Conservation (phyloP, 2,329 filamentous ascomycete species). For the Pestalotiopsis sp. region DNA sequence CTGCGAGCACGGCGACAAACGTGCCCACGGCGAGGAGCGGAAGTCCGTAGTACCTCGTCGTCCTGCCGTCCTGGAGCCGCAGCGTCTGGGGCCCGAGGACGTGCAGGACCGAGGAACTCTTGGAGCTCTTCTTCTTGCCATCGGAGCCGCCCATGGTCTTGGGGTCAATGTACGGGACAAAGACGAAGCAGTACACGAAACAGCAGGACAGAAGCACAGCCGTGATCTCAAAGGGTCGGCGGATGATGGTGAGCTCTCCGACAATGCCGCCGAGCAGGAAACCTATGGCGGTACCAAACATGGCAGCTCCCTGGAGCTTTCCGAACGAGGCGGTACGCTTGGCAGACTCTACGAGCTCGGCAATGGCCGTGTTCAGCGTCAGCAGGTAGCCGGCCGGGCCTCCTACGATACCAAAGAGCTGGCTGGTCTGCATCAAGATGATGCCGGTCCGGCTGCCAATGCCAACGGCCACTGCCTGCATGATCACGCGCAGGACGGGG, state of each 20-base stretch:
- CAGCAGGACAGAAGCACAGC: constrained; percentile 18
- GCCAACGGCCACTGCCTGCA: constrained; percentile 65
- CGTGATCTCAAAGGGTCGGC: constrained; percentile 25
- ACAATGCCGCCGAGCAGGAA: constrained; percentile 22
- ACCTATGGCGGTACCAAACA: constrained; percentile 24
- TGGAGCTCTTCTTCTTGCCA: constrained; percentile 16
- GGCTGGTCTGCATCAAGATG: constrained; percentile 65
- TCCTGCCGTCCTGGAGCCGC: constrained; percentile 19
- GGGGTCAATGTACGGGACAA: constrained; percentile 25
- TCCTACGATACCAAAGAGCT: constrained; percentile 68
- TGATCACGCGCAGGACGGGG: constrained; percentile 62
- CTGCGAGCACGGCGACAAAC: constrained; percentile 25
- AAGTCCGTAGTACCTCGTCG: constrained; percentile 21
- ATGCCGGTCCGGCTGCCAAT: constrained; percentile 62
- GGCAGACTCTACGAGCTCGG: constrained; percentile 62
- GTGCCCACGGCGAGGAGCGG: constrained; percentile 23
- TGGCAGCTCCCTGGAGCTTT: constrained; percentile 33
- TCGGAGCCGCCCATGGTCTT: constrained; percentile 17
- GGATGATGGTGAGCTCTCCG: constrained; percentile 22
- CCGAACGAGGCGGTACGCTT: constrained; percentile 66
- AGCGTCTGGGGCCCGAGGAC: constrained; percentile 22
- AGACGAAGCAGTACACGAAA: constrained; percentile 20
- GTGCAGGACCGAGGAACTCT: constrained; percentile 18
- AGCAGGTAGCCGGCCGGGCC: constrained; percentile 71
- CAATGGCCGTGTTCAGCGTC: constrained; percentile 67